Evolutionary conservation across 345 rosid genomes (phyloP).

Genomic region (Rhodamnia rubescens): DNA sequence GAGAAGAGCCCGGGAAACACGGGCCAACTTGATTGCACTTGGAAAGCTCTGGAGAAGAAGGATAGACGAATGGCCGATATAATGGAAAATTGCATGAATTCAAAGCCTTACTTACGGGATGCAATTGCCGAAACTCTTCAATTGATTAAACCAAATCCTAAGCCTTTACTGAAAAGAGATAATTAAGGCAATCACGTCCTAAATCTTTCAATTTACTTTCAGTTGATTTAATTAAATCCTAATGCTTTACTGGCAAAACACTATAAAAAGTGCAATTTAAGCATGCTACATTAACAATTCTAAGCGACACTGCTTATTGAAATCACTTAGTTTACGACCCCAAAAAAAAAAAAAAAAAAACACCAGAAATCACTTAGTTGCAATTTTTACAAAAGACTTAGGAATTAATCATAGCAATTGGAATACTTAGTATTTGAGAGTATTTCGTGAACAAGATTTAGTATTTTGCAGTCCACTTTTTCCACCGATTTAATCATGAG

Average conservation of each 20-base stretch:
- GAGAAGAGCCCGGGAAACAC: not conserved
- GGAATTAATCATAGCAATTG: not conserved
- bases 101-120: not conserved
- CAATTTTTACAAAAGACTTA: not conserved
- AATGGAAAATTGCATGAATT: not conserved
- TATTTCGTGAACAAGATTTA: not conserved
- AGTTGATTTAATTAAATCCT: not conserved
- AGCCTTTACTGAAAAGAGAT: not conserved
- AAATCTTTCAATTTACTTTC: not conserved
- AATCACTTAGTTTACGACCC: no score
- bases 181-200: not conserved
- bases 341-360: no score
- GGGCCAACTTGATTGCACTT: not conserved
- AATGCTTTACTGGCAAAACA: not conserved
- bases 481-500: not conserved
- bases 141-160: not conserved
- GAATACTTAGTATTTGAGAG: no score
- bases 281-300: not conserved
- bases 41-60: not conserved
- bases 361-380: no score
- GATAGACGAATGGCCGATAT: not conserved
- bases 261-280: no score
- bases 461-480: rapidly evolving
- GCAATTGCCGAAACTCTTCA: not conserved
- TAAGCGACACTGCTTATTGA: no score